Percentiles rank a stretch among this genome's conserved stretches.
Evolutionary conservation across 805 yeast genomes (phyloP).

Genomic region (Candida glaebosa): DNA sequence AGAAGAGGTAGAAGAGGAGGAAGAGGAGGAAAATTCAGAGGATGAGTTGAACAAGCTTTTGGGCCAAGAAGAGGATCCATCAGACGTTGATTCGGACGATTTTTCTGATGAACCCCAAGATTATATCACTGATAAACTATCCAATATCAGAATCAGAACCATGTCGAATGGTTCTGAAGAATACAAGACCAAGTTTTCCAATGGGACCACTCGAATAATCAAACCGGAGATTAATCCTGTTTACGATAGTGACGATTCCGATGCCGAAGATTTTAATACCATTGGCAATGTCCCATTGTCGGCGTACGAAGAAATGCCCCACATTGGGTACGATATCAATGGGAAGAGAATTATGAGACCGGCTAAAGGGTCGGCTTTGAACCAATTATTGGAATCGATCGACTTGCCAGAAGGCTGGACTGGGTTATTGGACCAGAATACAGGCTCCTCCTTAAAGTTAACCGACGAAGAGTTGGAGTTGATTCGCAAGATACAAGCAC

Average conservation of each 20-base stretch:
- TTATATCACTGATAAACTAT: conserved; percentile 52
- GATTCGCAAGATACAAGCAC: conserved; percentile 78
- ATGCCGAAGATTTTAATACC: conserved; percentile 74
- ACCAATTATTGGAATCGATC: conserved; percentile 80
- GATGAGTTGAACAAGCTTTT: conserved; percentile 61
- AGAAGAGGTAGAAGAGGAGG: conserved; percentile 18
- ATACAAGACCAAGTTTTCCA: conserved; percentile 53
- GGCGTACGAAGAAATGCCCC: conserved; percentile 96
- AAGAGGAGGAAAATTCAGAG: conserved; percentile 48
- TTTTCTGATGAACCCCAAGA: conserved; percentile 54
- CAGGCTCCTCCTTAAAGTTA: conserved; percentile 81
- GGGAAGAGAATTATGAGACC: conserved; percentile 99
- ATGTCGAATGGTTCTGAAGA: conserved; percentile 40
- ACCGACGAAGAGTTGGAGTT: conserved; percentile 85
- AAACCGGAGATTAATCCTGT: conserved; percentile 90
- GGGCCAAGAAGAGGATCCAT: conserved; percentile 48
- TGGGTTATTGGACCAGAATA: conserved; percentile 84
- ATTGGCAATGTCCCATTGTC: conserved; percentile 91
- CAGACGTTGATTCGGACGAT: conserved; percentile 42
- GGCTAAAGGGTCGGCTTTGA: conserved; percentile 93
- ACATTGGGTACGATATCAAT: conserved; percentile 92
- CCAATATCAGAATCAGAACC: conserved; percentile 51
- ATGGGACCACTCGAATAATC: conserved; percentile 75
- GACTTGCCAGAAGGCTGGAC: conserved; percentile 99
- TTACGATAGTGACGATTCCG: conserved; percentile 94